Base-by-base conservation (phyloP, 2,329 filamentous ascomycete species). In the Trematosphaeria pertusa region DNA sequence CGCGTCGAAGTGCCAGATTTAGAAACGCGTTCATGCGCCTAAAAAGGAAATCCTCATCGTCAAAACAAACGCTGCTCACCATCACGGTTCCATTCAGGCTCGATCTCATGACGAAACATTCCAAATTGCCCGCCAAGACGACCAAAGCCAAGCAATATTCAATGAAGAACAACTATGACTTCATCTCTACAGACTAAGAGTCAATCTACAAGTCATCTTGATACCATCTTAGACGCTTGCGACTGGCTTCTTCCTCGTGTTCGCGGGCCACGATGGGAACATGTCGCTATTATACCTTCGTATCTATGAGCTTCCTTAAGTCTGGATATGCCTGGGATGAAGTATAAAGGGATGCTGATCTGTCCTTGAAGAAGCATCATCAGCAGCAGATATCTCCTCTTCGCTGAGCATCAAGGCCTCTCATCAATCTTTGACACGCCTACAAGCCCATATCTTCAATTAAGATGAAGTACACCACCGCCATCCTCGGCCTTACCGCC, bases 391-490 rank as follows among this genome's bases (percentile, higher is more conserved):
- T 50, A 35, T 17, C n/a, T 22, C 31, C 24, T 40, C 21, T 20
- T 37, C 30, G 17, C 17, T 34, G 9, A 14, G 19, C 19, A 37
- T 28, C 21, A 10, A 4, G 28, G n/a, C 22, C 17, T 33, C 37
- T 37, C 31, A 30, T 14, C 6, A 15, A n/a, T 39, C 15, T 35
- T 35, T 17, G 4, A 28, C 20, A n/a, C 15, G 7, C 15, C 38
- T 19, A 11, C 5, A 32, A 28, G 7, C 21, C 14, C 14, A 14
- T 22, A n/a, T n/a, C n/a, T n/a, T n/a, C n/a, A 9, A 8, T 19
- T 37, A 62, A 18, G 14, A 64, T 64, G 61, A 55, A 54, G 41
- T 48, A 44, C 48, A 44, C 40, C 9, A 39, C 37, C 18, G 34
- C 46, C 19, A 14, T 59, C 34, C 43, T 52, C 32, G 43, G 38